Evolutionary conservation across 768 basidiomycete genomes (phyloP), one percentile per base, ranked within the genome.

Genomic region (Asterophora parasitica): DNA sequence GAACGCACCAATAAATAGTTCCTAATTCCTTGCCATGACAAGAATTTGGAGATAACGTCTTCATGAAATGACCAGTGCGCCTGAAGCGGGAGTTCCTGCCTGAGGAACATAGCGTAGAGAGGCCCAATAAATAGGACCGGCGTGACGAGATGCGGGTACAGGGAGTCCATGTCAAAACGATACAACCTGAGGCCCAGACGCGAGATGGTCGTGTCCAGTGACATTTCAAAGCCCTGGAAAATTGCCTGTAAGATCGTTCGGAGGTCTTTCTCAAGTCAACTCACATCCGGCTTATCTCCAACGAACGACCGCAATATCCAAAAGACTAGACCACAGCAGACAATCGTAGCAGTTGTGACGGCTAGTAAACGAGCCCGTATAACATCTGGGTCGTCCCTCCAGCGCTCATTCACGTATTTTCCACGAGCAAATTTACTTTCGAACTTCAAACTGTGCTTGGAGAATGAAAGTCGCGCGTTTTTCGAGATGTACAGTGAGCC

Each of bases 321-420:
- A 36, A 70, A 75, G 6, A 92, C 74, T 1, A 73, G 62, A 4
- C 61, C 56, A 37, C 85, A 79, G 55, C 82, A 83, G 0, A 76
- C 49, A 0, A 78, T 34, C 1, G 88, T 90, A 35, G 85, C 83
- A 20, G 77, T 35, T 19, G 71, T 69, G 4, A 85, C 92, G 4
- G 87, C 85, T 12, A 72, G 59, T 44, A 96, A 67, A 16, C 95
- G 75, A 4, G 87, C 83, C n/a, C 76, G 73, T 51, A 98, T 92
- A 4, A 95, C 88, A 32, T 76, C 76, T 1, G 92, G 85, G 58
- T 95, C 87, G 61, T 97, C 86, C 52, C 94, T 75, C 78, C 80
- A 83, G 16, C 76, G 69, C 47, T 81, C 79, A 36, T 72, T 59
- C 20, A 47, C 53, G 23, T 60, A 28, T 41, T 64, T 64, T 23